A percentile compares a stretch with the other conserved stretches of the same genome.
Evolutionary conservation across 208 protist genomes (phyloP).

Genomic region (Acanthamoeba culbertsoni): DNA sequence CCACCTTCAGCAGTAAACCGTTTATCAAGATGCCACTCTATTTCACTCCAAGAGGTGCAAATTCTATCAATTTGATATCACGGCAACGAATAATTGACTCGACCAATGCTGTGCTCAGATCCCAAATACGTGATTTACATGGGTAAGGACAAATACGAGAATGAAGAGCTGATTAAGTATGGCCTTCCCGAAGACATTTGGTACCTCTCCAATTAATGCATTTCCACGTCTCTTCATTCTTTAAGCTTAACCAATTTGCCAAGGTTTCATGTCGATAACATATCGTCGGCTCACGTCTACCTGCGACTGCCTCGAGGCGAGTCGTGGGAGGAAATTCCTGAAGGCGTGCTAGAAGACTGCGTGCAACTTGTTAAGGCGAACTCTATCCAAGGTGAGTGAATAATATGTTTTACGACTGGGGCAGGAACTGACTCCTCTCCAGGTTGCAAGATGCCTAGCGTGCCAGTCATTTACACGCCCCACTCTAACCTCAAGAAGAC

Average conservation of each 20-base stretch:
- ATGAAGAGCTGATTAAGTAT: constrained; percentile 97
- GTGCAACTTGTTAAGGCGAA: constrained; percentile 96
- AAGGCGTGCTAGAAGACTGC: constrained; percentile 94
- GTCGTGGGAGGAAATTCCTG: constrained; percentile 90
- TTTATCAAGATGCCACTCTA: not conserved
- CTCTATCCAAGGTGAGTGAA: constrained; percentile 90
- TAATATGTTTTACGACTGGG: not conserved
- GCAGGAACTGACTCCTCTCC: not conserved
- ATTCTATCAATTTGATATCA: not conserved
- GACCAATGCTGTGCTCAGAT: constrained; percentile 64
- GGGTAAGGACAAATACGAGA: constrained; percentile 98
- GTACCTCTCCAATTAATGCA: constrained; percentile 59
- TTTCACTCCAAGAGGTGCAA: not conserved
- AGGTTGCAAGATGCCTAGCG: constrained; percentile 82
- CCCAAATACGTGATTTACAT: constrained; percentile 94
- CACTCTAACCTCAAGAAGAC: constrained; percentile 97
- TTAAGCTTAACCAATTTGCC: not conserved
- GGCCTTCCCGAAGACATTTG: constrained; percentile 97
- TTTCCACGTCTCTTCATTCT: not conserved
- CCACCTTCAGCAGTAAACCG: not conserved
- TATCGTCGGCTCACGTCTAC: constrained; percentile 97
- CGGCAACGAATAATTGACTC: not conserved
- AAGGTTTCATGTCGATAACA: constrained; percentile 96
- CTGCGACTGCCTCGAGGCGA: constrained; percentile 89
- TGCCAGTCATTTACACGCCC: constrained; percentile 95